Conservation (phyloP, 2,329 filamentous ascomycete species). For the Pseudopyrenochaeta lycopersici region DNA sequence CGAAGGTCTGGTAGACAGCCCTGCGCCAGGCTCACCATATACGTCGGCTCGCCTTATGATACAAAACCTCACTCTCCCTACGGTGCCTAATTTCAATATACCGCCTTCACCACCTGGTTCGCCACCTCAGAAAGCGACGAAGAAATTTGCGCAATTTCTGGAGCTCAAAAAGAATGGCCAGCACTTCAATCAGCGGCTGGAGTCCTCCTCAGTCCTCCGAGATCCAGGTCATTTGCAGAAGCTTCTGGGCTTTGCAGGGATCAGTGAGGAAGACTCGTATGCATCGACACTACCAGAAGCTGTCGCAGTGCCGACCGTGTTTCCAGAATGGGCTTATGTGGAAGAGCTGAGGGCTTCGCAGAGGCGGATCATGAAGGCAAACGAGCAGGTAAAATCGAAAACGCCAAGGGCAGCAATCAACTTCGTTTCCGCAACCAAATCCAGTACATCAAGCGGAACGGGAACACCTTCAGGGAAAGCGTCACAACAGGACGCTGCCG, state of each 20-base stretch:
- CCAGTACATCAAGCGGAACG: slow-evolving; percentile 32
- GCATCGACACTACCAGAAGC: slow-evolving; percentile 62
- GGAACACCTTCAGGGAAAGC: slow-evolving; percentile 30
- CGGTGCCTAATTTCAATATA: slow-evolving; percentile 76
- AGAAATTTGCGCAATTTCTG: slow-evolving; percentile 78
- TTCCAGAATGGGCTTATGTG: slow-evolving; percentile 55
- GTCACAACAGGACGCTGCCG: slow-evolving; percentile 24
- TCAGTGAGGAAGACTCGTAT: slow-evolving; percentile 69
- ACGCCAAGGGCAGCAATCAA: slow-evolving; percentile 41
- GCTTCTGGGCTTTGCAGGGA: slow-evolving; percentile 73
- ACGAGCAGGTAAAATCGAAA: slow-evolving; percentile 41
- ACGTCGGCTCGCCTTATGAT: slow-evolving; percentile 70
- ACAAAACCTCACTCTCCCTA: slow-evolving; percentile 77
- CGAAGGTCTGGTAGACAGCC: slow-evolving; percentile 20
- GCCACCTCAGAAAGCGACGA: slow-evolving; percentile 58
- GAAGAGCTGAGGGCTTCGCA: slow-evolving; percentile 54
- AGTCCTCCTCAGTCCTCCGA: slow-evolving; percentile 70
- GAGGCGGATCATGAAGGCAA: slow-evolving; percentile 46
- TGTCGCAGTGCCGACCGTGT: slow-evolving; percentile 50
- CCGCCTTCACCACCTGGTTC: slow-evolving; percentile 74
- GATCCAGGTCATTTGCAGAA: slow-evolving; percentile 79
- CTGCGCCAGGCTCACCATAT: slow-evolving; percentile 68
- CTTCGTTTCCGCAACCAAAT: slow-evolving; percentile 43
- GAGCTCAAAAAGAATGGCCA: slow-evolving; percentile 77
- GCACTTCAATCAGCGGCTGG: slow-evolving; percentile 81